These are phyloP conservation scores for Hirschioporus abietinus DNA, from an alignment of 768 basidiomycete species.

Conservation along the genomic window DNA sequence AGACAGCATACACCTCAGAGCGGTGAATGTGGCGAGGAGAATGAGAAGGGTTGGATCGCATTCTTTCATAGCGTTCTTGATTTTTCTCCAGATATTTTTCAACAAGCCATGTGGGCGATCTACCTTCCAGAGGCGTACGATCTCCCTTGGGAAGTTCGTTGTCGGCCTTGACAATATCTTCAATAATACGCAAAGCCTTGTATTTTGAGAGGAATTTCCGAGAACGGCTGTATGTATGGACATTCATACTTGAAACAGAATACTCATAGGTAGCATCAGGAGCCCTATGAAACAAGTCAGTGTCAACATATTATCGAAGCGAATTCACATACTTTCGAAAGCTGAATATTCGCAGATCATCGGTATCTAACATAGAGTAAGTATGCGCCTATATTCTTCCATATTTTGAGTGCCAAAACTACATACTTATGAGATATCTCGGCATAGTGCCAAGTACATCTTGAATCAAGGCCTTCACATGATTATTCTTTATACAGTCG, in stretches of 20 bases:
- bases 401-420: neutral
- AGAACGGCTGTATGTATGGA: neutral
- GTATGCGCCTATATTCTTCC: neutral
- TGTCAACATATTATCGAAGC: neutral
- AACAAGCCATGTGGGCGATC: neutral
- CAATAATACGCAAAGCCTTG: neutral
- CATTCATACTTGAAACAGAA: neutral
- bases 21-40: neutral
- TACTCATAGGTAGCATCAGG: neutral
- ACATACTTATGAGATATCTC: neutral
- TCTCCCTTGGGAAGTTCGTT: neutral
- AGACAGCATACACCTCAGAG: neutral
- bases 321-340: neutral
- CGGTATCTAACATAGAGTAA: neutral
- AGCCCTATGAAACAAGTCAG: neutral
- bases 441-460: neutral
- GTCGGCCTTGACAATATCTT: neutral
- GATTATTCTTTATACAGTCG: neutral
- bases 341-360: neutral
- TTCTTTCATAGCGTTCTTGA: neutral
- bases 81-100: neutral
- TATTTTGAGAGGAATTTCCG: neutral
- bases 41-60: neutral
- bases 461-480: neutral
- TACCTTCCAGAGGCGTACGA: neutral